A percentile compares a stretch with the other conserved stretches of the same genome.
These are phyloP conservation scores for Rubia peregrina DNA, from an alignment of 305 asterid species.

Conservation along the genomic window DNA sequence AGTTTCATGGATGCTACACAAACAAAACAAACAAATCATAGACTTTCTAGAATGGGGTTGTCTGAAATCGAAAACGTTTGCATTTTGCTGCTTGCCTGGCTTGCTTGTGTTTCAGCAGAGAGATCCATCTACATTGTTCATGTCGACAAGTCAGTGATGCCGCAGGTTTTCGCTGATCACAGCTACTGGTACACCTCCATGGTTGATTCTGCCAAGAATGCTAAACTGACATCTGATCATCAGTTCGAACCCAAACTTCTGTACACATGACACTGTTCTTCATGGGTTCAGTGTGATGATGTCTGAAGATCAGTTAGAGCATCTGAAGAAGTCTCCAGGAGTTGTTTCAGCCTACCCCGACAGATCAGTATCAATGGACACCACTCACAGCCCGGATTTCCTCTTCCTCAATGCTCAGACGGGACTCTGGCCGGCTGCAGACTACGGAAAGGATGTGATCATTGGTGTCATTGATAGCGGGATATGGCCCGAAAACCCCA, in stretches of 20 bases:
- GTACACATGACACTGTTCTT: conserved; percentile 43
- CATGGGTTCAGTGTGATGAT: conserved; percentile 56
- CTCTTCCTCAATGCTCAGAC: conserved; percentile 40
- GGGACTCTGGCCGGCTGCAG: conserved; percentile 62
- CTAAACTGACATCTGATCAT: conserved; percentile 3
- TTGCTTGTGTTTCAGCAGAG: conserved; percentile 13
- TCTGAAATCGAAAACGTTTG: conserved; percentile 3
- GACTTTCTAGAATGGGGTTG: conserved; percentile 8
- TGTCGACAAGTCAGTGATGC: conserved; percentile 45
- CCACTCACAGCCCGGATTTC: conserved; percentile 49
- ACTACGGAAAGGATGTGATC: conserved; percentile 50
- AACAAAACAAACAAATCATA: not conserved
- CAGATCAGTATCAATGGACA: conserved; percentile 28
- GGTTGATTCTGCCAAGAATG: conserved; percentile 20
- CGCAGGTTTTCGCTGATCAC: conserved; percentile 34
- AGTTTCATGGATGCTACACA: not conserved
- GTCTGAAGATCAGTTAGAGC: conserved; percentile 35
- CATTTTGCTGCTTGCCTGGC: conserved; percentile 12
- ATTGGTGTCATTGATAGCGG: conserved; percentile 58
- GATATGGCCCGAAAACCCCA: conserved; percentile 56
- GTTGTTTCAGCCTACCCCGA: conserved; percentile 50
- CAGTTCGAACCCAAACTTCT: conserved; percentile 26
- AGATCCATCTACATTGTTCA: conserved; percentile 37
- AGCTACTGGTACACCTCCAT: conserved; percentile 33
- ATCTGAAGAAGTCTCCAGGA: conserved; percentile 33